These are phyloP conservation scores for Nitzschia sp. DNA, from an alignment of 108 stramenopile species.

Conservation along the genomic window DNA sequence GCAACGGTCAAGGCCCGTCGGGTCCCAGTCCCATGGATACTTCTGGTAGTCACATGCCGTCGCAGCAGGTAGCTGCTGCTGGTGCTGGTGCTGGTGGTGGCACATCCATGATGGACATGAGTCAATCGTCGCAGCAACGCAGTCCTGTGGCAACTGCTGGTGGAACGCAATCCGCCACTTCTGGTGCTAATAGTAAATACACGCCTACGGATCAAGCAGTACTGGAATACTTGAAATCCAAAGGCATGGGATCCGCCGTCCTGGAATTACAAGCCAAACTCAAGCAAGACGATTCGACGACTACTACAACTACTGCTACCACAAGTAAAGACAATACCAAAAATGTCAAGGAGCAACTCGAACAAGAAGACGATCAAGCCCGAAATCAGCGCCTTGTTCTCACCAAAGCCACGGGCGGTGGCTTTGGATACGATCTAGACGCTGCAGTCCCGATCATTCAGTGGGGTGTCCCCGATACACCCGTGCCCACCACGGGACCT, in stretches of 20 bases:
- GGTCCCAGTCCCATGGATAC: neutral
- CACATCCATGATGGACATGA: slow-evolving; percentile 6
- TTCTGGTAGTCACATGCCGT: neutral
- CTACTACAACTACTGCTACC: neutral
- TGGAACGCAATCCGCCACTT: neutral
- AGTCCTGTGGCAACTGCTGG: neutral
- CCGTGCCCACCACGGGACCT: neutral
- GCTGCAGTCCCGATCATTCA: slow-evolving; percentile 67
- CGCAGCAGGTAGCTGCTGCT: neutral
- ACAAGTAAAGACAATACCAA: too few species aligned
- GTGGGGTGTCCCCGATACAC: slow-evolving; percentile 71
- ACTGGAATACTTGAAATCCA: slow-evolving; percentile 67
- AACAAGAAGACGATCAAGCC: slow-evolving; percentile 36
- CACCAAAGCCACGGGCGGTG: slow-evolving; percentile 63
- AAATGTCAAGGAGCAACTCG: slow-evolving; percentile 22
- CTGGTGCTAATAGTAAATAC: neutral
- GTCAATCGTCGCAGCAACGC: slow-evolving; percentile 5
- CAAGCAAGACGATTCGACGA: slow-evolving; percentile 1
- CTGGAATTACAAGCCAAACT: slow-evolving; percentile 49
- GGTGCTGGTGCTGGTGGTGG: neutral
- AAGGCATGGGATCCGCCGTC: slow-evolving; percentile 65
- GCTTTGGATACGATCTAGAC: slow-evolving; percentile 84
- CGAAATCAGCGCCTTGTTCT: slow-evolving; percentile 36
- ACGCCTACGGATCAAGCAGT: slow-evolving; percentile 57
- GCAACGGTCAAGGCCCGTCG: neutral